Base-by-base conservation (phyloP, 225 moss, liverwort and hornwort species). In the Bryum argenteum region DNA sequence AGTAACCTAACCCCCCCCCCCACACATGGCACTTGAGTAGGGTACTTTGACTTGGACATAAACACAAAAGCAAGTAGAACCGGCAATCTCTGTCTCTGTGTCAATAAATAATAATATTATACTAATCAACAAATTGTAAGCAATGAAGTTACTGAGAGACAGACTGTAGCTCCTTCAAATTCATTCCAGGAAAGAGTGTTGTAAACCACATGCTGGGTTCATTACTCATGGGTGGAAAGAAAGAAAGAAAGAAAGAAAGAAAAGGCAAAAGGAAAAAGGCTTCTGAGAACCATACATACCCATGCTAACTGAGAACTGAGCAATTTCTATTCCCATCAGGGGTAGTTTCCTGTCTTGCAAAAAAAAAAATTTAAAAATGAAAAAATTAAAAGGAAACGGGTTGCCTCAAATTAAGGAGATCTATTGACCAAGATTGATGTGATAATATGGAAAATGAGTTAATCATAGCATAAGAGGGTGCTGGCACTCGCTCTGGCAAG, bases 11-110 rank as follows among this genome's bases (percentile, higher is more conserved):
- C 13, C 15, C 0, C 0, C 41, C n/a, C 13, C 15, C 0, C 0
- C 41, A 19, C 55, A 64, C 44, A 45, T 28, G 70, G 56, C 43
- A 3, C 45, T 54, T 66, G 54, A 45, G 54, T 67, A 33, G 17
- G 19, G 26, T 12, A 26, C 26, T 58, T 65, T 71, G 65, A 79
- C 53, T 79, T 75, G 79, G 8, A 0, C 3, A 11, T 4, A 3
- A 39, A 59, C 39, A 10, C 12, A 18, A 54, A 23, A 6, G 9
- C 9, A 61, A 61, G 53, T 33, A 33, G 33, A 33, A 33, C 54
- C 61, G 48, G 54, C 75, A 66, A 71, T 80, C 55, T 71, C 40
- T 61, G 66, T 54, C 75, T 66, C 0, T 11, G 33, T 33, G 33
- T 33, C 5, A 33, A 21, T 67, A 19, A 66, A 66, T 71, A 47